phyloP scores from a whole-genome alignment of 2,329 filamentous ascomycete genomes.

The Herpotrichia juniperi region DNA sequence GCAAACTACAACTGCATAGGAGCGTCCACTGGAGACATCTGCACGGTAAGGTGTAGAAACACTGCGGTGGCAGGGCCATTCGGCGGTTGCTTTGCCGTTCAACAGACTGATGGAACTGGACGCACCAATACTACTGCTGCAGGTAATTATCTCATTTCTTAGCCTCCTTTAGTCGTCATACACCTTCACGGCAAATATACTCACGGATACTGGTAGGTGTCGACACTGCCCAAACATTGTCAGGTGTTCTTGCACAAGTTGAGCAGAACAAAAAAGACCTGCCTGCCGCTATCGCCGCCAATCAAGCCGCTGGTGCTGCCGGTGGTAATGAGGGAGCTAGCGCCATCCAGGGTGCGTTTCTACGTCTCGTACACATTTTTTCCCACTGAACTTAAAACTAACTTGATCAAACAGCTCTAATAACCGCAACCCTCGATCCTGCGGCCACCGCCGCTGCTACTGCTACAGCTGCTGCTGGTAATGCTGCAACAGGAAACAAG shows the following conservation, averaged over 20 bases:
- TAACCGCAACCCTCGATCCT: constrained; percentile 8
- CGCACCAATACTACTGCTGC: constrained; percentile 29
- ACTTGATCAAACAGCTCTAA: constrained; percentile 9
- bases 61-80: constrained; percentile 66
- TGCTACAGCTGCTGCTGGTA: constrained; percentile 9
- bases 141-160: constrained; percentile 24
- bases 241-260: constrained; percentile 57
- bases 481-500: constrained; percentile 5
- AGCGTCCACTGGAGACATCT: constrained; percentile 63
- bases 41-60: constrained; percentile 69
- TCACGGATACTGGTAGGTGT: constrained; percentile 42
- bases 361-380: constrained; percentile 15
- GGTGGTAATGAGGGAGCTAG: constrained; percentile 42
- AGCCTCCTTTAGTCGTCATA: background rate
- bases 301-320: constrained; percentile 50
- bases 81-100: constrained; percentile 64
- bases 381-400: background rate
- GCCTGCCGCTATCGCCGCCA: constrained; percentile 52
- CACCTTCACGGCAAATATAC: constrained; percentile 20
- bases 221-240: constrained; percentile 53
- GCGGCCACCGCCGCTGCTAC: constrained; percentile 11
- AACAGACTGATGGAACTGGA: constrained; percentile 56
- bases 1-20: constrained; percentile 60
- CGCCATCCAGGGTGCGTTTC: constrained; percentile 50
- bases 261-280: constrained; percentile 60